Conservation (phyloP, 2,329 filamentous ascomycete genomes). For the Sphaerostilbella broomeana region DNA sequence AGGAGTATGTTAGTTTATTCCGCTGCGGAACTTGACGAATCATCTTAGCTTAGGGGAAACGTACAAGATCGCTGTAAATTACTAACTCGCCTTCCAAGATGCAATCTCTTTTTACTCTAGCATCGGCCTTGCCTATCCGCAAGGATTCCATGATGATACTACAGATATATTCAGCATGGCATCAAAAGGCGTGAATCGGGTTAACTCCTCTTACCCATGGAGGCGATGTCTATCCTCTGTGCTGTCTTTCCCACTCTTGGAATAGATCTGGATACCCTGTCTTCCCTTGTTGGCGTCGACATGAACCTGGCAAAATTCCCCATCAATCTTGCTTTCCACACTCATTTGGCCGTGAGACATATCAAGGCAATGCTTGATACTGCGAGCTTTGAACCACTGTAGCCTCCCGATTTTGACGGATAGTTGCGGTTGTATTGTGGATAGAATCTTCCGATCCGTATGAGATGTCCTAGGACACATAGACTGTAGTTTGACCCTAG, state of each 20-base stretch:
- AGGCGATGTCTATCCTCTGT: conserved; percentile 61
- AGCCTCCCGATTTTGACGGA: conserved; percentile 61
- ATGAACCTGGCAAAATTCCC: conserved; percentile 87
- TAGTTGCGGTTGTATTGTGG: conserved; percentile 42
- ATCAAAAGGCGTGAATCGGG: not conserved
- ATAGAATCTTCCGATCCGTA: conserved; percentile 19
- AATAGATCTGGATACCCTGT: conserved; percentile 70
- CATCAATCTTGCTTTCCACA: conserved; percentile 77
- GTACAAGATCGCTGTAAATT: conserved; percentile 61
- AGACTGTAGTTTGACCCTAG: conserved; percentile 16
- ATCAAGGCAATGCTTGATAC: conserved; percentile 67
- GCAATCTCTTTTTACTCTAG: conserved; percentile 56
- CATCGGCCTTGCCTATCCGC: conserved; percentile 50
- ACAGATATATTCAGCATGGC: conserved; percentile 12
- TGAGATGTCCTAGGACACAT: conserved; percentile 13
- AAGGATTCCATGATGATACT: conserved; percentile 59
- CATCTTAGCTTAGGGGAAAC: conserved; percentile 4
- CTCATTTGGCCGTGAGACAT: conserved; percentile 59
- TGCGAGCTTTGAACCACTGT: conserved; percentile 58
- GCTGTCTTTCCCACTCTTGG: conserved; percentile 87
- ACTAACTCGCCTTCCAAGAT: conserved; percentile 81
- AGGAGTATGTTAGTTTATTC: not conserved
- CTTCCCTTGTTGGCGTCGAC: conserved; percentile 55
- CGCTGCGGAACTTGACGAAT: too few relatives aligned
- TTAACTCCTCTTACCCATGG: conserved; percentile 43